Evolutionary conservation across 2,329 filamentous ascomycete genomes (phyloP).

Genomic region (Colletotrichum sp.): DNA sequence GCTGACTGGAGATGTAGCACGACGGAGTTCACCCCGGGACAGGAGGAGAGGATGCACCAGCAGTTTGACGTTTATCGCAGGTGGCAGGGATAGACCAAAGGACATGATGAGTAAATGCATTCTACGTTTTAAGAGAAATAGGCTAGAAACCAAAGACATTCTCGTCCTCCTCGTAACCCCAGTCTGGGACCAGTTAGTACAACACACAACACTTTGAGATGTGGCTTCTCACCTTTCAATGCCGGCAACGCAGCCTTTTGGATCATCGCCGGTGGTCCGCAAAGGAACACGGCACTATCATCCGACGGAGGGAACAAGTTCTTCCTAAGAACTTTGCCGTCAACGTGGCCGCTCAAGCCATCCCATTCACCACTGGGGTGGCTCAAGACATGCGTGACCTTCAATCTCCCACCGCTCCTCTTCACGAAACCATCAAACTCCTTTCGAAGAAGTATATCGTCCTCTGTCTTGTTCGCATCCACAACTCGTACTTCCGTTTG

Average conservation of each 20-base stretch:
- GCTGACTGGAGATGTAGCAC: background rate
- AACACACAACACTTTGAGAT: background rate
- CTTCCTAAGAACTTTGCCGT: constrained; percentile 42
- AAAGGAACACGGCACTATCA: constrained; percentile 48
- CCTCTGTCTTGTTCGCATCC: constrained; percentile 52
- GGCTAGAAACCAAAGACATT: constrained; percentile 47
- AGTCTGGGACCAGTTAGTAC: constrained; percentile 24
- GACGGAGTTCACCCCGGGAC: constrained; percentile 13
- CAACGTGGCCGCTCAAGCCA: constrained; percentile 48
- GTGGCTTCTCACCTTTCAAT: constrained; percentile 33
- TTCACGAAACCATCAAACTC: constrained; percentile 46
- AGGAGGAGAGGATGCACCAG: constrained; percentile 15
- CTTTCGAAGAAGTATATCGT: constrained; percentile 48
- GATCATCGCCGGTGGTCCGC: constrained; percentile 55
- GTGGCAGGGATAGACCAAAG: background rate
- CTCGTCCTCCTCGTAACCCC: constrained; percentile 48
- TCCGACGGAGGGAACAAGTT: constrained; percentile 45
- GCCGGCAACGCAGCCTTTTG: constrained; percentile 55
- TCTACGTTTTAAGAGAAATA: background rate
- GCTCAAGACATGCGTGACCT: constrained; percentile 52
- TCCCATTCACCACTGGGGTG: constrained; percentile 47
- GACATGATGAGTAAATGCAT: fast-evolving
- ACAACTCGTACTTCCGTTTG: constrained; percentile 44
- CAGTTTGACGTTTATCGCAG: background rate
- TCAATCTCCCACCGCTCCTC: constrained; percentile 40